Evolutionary conservation across 768 basidiomycete species (phyloP).

Genomic region (Rhodotorula graminis): DNA sequence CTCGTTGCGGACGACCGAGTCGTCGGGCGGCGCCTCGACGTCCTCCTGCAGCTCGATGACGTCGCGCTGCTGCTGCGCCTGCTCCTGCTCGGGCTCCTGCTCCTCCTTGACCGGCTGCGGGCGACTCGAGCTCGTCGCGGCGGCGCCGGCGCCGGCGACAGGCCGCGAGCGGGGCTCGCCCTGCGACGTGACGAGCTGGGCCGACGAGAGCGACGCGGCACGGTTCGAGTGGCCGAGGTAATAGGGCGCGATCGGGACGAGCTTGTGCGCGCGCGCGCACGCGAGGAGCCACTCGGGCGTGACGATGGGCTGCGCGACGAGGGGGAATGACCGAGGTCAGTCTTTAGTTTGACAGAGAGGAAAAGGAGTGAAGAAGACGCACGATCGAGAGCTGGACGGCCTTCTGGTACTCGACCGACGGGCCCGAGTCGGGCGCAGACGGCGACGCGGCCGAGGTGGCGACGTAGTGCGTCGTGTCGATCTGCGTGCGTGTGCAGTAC

Average conservation of each 20-base stretch:
- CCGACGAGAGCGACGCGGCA: constrained; percentile 39
- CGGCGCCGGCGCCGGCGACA: neutral
- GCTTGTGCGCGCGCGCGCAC: constrained; percentile 76
- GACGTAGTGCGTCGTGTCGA: constrained; percentile 44
- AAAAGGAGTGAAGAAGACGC: neutral
- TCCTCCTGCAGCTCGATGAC: constrained; percentile 10
- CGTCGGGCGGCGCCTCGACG: constrained; percentile 13
- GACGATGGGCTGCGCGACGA: constrained; percentile 61
- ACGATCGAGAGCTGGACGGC: constrained; percentile 81
- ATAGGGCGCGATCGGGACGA: constrained; percentile 83
- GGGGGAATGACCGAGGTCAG: neutral
- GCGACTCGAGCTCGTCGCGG: neutral
- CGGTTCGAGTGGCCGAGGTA: constrained; percentile 37
- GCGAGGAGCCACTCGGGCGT: constrained; percentile 93
- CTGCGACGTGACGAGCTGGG: constrained; percentile 27
- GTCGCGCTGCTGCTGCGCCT: neutral
- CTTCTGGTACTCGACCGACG: constrained; percentile 87
- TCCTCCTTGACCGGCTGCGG: constrained; percentile 1
- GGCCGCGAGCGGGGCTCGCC: neutral
- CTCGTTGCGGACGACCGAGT: neutral
- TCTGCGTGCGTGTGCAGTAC: neutral
- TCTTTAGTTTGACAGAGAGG: neutral
- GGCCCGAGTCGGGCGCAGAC: constrained; percentile 48
- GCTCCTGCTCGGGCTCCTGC: neutral
- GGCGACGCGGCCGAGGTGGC: constrained; percentile 10